Evolutionary conservation across 352 stramenopile species (phyloP), one percentile per base, ranked within the genome.

Genomic region (Saprolegnia diclina): DNA sequence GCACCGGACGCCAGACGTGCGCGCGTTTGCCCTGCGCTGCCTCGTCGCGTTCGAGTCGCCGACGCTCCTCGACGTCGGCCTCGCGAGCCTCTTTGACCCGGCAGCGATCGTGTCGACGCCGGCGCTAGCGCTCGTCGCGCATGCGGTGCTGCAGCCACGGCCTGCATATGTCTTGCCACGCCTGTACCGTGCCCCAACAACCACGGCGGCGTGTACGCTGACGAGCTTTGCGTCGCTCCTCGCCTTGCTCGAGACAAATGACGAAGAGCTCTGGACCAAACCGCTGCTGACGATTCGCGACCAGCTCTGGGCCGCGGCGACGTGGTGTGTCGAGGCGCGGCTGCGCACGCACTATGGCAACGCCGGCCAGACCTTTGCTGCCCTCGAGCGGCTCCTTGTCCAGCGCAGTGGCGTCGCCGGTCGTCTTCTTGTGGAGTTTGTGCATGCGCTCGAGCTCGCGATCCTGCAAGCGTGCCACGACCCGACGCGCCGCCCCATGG

Each of bases 271-370:
- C 18, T 26, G 13, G 10, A 52, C 55, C 24, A 24, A 40, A 68
- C 64, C 71, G 61, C 1, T 71, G 9, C n/a, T 65, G 1, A 14
- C 64, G 40, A 16, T 72, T 14, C 72, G 70, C 40, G 19, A 37
- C 19, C 40, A 35, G 19, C 73, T 90, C 26, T 77, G 72, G 11
- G 74, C 88, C 77, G 78, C 81, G 24, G 82, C 85, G 19, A 72
- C 57, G 18, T 95, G 85, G 84, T 88, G 84, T 46, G 74, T 92
- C 21, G 76, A 89, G 16, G 85, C 83, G 56, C 77, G 87, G 50
- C 71, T 95, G 35, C 81, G 87, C 16, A 92, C 87, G 4, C 80
- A 89, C 65, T 85, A 91, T 61, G 87, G 87, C 40, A 82, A 81
- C 3, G 82, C 87, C 44, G 79, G 83, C 44, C 79, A 90, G 63